Evolutionary conservation across 495 filamentous ascomycete genomes (phyloP).

Genomic region (Rusavskia elegans): DNA sequence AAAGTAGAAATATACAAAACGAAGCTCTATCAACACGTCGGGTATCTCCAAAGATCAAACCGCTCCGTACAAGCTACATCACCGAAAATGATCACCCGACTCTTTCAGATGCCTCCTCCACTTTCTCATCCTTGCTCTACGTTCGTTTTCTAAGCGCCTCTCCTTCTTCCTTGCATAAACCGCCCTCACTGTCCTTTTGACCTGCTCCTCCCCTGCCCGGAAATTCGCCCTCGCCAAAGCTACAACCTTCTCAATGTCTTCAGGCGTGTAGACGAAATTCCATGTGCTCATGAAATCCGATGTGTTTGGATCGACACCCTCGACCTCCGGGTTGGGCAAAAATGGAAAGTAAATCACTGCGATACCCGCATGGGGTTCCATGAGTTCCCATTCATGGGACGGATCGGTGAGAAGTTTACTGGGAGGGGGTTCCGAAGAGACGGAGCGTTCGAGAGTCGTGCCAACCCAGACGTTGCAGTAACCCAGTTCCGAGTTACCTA

Average conservation of each 20-base stretch:
- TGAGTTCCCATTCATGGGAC: constrained; percentile 52
- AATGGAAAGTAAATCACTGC: constrained; percentile 85
- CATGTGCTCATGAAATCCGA: constrained; percentile 84
- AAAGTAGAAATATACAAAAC: too few relatives aligned
- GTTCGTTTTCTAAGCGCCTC: constrained; percentile 37
- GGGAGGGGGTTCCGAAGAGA: constrained; percentile 44
- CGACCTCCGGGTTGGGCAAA: constrained; percentile 62
- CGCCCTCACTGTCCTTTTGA: constrained; percentile 62
- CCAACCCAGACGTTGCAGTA: constrained; percentile 97
- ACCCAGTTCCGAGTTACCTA: constrained; percentile 40
- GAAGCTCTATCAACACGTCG: too few relatives aligned
- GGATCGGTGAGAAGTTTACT: constrained; percentile 33
- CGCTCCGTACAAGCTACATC: too few relatives aligned
- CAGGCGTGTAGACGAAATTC: constrained; percentile 90
- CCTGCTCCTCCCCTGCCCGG: constrained; percentile 57
- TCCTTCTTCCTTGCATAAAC: constrained; percentile 86
- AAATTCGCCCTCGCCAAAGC: constrained; percentile 78
- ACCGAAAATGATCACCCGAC: constrained; percentile 19
- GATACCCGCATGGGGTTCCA: constrained; percentile 66
- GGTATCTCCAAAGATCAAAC: too few relatives aligned
- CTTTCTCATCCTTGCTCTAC: constrained; percentile 23
- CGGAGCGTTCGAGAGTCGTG: constrained; percentile 50
- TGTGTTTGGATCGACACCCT: constrained; percentile 61
- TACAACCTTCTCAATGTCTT: constrained; percentile 69
- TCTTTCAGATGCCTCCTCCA: constrained; percentile 26